Percentiles rank a stretch among this genome's conserved stretches.
phyloP scores from a whole-genome alignment of 306 rosid genomes.

The Betula pendula region DNA sequence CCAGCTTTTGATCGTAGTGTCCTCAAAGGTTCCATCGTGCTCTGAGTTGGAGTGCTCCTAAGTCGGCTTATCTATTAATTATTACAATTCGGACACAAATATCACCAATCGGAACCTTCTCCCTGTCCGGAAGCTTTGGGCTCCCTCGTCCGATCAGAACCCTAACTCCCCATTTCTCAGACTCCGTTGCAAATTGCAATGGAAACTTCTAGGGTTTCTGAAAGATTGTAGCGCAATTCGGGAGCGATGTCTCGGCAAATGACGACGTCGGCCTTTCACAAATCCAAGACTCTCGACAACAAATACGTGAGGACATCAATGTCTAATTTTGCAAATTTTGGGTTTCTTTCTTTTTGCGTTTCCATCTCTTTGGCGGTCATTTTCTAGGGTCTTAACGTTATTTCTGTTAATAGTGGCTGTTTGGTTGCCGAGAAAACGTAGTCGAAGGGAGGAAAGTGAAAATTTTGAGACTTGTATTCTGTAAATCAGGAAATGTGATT shows the following conservation, averaged over 20 bases:
- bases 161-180: background rate
- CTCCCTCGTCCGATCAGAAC: background rate
- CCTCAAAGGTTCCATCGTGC: background rate
- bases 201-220: constrained; percentile 43
- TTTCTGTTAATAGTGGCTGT: background rate
- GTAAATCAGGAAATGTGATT: background rate
- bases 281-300: constrained; percentile 96
- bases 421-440: background rate
- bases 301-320: constrained; percentile 60
- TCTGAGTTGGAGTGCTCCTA: background rate
- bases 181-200: constrained; percentile 18
- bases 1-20: background rate
- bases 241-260: constrained; percentile 78
- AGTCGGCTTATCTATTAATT: background rate
- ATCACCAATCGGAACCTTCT: constrained; percentile 7
- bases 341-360: background rate
- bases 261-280: constrained; percentile 68
- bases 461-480: background rate
- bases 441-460: background rate
- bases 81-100: background rate
- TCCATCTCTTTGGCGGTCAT: background rate
- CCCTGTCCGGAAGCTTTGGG: background rate
- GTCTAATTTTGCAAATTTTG: background rate
- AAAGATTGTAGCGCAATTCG: constrained; percentile 3
- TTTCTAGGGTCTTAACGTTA: background rate